These are phyloP conservation scores for Plicaturopsis crispa DNA, from an alignment of 768 basidiomycete species.

Conservation along the genomic window DNA sequence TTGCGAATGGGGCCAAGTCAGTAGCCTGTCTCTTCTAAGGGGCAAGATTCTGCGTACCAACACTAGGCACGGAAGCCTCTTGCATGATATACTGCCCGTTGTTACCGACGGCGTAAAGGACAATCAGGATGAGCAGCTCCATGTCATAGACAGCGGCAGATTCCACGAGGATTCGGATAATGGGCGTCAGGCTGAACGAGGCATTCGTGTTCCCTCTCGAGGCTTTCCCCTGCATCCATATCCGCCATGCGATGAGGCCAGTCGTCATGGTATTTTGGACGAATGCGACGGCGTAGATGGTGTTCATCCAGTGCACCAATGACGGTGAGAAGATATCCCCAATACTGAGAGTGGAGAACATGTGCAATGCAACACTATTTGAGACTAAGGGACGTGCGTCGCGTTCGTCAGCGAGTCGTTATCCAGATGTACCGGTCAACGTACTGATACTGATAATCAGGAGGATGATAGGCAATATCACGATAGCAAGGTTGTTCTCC, in stretches of 20 bases:
- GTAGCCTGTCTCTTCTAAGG: background rate
- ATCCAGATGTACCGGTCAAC: background rate
- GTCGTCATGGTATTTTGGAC: slow-evolving; percentile 15
- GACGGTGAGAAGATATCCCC: background rate
- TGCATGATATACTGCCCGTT: slow-evolving; percentile 14
- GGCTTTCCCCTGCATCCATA: slow-evolving; percentile 10
- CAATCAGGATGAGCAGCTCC: slow-evolving; percentile 11
- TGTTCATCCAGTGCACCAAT: slow-evolving; percentile 9
- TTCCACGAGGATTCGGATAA: slow-evolving; percentile 12
- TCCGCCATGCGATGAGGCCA: slow-evolving; percentile 12
- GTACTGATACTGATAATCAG: slow-evolving; percentile 10
- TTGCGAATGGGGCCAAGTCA: background rate
- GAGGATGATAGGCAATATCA: slow-evolving; percentile 10
- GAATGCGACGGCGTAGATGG: slow-evolving; percentile 13
- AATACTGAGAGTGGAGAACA: background rate
- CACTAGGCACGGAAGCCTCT: slow-evolving; percentile 10
- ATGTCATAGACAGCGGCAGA: slow-evolving; percentile 14
- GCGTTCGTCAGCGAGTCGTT: background rate
- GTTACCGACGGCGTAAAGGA: slow-evolving; percentile 8
- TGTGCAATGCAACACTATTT: background rate
- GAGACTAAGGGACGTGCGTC: background rate
- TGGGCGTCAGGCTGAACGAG: slow-evolving; percentile 8
- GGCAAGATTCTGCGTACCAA: slow-evolving; percentile 4
- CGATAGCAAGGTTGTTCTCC: slow-evolving; percentile 7
- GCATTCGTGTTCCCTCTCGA: slow-evolving; percentile 4